Evolutionary conservation across 129 eudicot species (phyloP).

Genomic region (Helianthus tuberosus): DNA sequence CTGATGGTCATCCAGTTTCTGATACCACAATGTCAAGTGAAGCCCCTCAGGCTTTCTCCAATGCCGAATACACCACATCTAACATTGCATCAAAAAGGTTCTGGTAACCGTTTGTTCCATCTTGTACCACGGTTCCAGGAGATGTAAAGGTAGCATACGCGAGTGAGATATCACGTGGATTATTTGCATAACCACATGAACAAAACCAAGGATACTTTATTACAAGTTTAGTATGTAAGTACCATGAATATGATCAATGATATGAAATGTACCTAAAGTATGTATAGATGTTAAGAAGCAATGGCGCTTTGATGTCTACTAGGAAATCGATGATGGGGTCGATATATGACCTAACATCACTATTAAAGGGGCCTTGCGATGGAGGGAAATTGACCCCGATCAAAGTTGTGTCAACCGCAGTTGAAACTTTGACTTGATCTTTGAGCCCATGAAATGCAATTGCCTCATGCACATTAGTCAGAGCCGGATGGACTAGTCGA

Average conservation of each 20-base stretch:
- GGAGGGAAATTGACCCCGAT: slow-evolving; percentile 36
- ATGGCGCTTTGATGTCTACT: slow-evolving; percentile 26
- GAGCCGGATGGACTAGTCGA: slow-evolving; percentile 49
- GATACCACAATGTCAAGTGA: slow-evolving; percentile 38
- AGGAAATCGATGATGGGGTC: slow-evolving; percentile 44
- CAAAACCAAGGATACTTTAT: no score
- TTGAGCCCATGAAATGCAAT: slow-evolving; percentile 39
- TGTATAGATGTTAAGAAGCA: slow-evolving; percentile 41
- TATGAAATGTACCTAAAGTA: slow-evolving; percentile 30
- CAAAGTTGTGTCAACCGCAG: slow-evolving; percentile 38
- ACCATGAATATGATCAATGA: background rate
- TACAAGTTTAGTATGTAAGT: background rate
- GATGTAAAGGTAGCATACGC: slow-evolving; percentile 38
- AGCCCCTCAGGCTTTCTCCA: slow-evolving; percentile 33
- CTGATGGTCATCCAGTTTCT: slow-evolving; percentile 42
- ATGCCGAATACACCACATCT: slow-evolving; percentile 30
- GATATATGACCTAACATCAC: slow-evolving; percentile 26
- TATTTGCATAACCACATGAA: slow-evolving; percentile 22
- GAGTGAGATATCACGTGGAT: slow-evolving; percentile 29
- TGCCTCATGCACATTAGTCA: slow-evolving; percentile 44
- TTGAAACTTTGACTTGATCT: slow-evolving; percentile 41
- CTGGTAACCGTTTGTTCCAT: slow-evolving; percentile 35
- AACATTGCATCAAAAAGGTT: slow-evolving; percentile 41
- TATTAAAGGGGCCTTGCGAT: slow-evolving; percentile 30
- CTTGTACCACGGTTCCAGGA: slow-evolving; percentile 28